Percentiles rank a stretch among this genome's conserved stretches.
Conservation (phyloP, 345 rosid species). For the Noccaea bulbosa region DNA sequence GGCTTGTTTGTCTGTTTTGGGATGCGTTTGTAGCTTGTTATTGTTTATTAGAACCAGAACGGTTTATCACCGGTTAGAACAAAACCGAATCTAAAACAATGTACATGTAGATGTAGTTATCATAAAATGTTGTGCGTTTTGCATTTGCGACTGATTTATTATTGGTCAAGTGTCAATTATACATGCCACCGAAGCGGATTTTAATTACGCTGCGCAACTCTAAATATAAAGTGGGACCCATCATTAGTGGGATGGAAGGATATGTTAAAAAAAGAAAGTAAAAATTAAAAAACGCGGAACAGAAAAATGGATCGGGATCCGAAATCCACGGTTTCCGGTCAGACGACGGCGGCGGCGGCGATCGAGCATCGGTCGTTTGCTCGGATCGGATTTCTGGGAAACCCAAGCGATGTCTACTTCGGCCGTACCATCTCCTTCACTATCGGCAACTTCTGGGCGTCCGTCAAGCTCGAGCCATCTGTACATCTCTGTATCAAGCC, state of each 20-base stretch:
- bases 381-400: constrained; percentile 70
- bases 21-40: constrained; percentile 63
- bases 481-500: constrained; percentile 66
- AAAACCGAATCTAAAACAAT: constrained; percentile 37
- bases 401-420: constrained; percentile 78
- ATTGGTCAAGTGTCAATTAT: too few relatives aligned
- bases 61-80: constrained; percentile 73
- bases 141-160: constrained; percentile 2
- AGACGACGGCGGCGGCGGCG: constrained; percentile 1
- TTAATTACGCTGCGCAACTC: too few relatives aligned
- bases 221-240: too few relatives aligned
- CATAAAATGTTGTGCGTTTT: not conserved
- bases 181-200: too few relatives aligned
- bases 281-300: not conserved
- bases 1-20: constrained; percentile 77
- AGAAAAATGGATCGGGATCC: constrained; percentile 35
- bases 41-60: constrained; percentile 76
- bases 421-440: constrained; percentile 73
- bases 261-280: not conserved
- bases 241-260: not conserved
- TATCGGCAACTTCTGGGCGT: constrained; percentile 75
- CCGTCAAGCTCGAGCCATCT: constrained; percentile 70
- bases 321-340: constrained; percentile 3
- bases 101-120: too few relatives aligned
- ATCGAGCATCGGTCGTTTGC: constrained; percentile 68